Base-by-base conservation (phyloP, 2,329 filamentous ascomycete genomes). In the Beauveria brongniartii region DNA sequence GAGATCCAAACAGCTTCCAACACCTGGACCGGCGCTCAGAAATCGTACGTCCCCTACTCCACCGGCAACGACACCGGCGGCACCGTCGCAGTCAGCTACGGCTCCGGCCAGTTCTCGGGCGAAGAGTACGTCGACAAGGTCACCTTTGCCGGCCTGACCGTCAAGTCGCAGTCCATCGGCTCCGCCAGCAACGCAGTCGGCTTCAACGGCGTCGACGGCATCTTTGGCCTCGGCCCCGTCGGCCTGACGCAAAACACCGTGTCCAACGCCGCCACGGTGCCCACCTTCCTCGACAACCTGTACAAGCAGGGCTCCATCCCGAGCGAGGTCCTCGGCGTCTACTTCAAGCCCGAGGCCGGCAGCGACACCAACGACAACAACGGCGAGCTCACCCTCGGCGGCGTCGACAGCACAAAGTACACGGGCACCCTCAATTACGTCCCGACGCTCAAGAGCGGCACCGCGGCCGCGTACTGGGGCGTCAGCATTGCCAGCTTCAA, bases 61-160 rank as follows among this genome's bases (percentile, higher is more conserved):
- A 58, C 54, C 30, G 55, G 60, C 26, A 47, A 56, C 18, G 59
- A 64, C 61, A 69, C 67, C 1, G 67, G 68, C 37, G 61, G 59
- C 55, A 12, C 61, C 3, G 65, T 70, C 61, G 62, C 55, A 5
- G 67, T 69, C 53, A 64, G 58, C 63, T 69, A 69, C 63, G 68
- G 68, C 40, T 68, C 66, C 40, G 68, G 66, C 46, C 65, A 65
- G 4, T 70, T 70, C 64, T 65, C 64, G 47, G 68, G 68, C 40
- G 64, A 53, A 3, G 67, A 68, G 61, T 70, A 69, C 61, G 67
- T 62, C 46, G 70, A 72, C 63, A 66, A 56, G 20, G 68, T 72
- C 59, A 69, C 62, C 61, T 72, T 72, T 47, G 67, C 65, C 30
- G 70, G 69, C 30, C 67, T 71, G 28, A 70, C 67, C 6, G 67